Conservation (phyloP, 805 yeast genomes). For the Osmozyma mogii region DNA sequence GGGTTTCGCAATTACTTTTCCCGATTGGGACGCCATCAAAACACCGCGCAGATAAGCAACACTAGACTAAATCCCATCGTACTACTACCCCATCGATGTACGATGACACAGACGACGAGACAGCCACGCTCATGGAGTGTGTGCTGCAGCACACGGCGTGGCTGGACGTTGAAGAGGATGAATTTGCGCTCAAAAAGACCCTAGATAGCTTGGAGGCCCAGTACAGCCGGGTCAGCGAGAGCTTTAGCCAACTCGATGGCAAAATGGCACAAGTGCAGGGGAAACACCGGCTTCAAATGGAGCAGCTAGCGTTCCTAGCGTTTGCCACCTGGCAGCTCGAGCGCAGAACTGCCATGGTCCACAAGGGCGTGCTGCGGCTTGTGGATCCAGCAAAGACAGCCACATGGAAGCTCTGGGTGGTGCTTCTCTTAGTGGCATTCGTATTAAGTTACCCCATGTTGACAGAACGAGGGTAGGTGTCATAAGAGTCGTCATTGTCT, state of each 20-base stretch:
- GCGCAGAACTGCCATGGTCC: slow-evolving; percentile 67
- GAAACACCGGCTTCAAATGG: too few relatives aligned
- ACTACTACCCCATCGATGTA: too few relatives aligned
- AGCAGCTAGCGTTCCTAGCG: too few relatives aligned
- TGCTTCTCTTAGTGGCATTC: not conserved
- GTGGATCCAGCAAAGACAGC: slow-evolving; percentile 37
- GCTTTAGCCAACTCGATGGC: too few relatives aligned
- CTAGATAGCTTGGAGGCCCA: too few relatives aligned
- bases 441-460: slow-evolving; percentile 25
- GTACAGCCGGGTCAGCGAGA: too few relatives aligned
- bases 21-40: slow-evolving; percentile 4
- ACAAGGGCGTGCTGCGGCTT: slow-evolving; percentile 70
- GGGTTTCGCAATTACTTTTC: slow-evolving; percentile 9
- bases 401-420: not conserved
- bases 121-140: slow-evolving; percentile 16
- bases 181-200: too few relatives aligned
- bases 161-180: too few relatives aligned
- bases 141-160: too few relatives aligned
- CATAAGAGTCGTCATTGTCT: slow-evolving; percentile 26
- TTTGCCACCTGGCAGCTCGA: slow-evolving; percentile 61
- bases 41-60: not conserved
- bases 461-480: slow-evolving; percentile 28
- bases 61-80: not conserved
- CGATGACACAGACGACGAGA: slow-evolving; percentile 8
- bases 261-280: too few relatives aligned